Evolutionary conservation across 257 asterid genomes (phyloP), one percentile per base, ranked within the genome.

Genomic region (Nicotiana sylvestris): DNA sequence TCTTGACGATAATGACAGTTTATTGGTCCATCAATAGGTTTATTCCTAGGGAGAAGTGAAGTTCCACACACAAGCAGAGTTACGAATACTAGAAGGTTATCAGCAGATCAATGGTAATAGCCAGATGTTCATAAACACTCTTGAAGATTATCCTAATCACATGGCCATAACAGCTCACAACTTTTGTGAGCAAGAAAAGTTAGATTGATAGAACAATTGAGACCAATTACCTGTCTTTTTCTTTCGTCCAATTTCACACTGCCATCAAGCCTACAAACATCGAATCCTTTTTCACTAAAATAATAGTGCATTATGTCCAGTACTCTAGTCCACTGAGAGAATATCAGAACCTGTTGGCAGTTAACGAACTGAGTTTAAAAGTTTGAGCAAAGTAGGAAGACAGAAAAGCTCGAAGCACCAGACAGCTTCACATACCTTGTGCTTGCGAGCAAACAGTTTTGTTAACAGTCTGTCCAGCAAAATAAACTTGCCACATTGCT

Each of bases 311-410:
- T 96, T 81, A 96, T 90, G 90, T 96, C 97, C 92, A 96, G 84
- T 78, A 96, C 87, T 89, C 92, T 93, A 83, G 98, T 93, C 99
- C 99, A 96, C 80, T 96, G 99, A 74, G 99, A 94, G 91, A 96
- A 96, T 77, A 96, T 92, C 92, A 96, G 86, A 77, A 96, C 98
- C 99, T 96, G 89, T 76, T 39, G 84, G 65, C 74, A 69, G 76
- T 43, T 1, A 83, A 30, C 33, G 66, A 78, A 37, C 37, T 25
- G 39, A 57, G 74, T 25, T 27, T 76, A 76, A 76, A 13, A 7
- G 16, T 13, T 51, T 4, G 39, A 51, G 62, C 64, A 27, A 49
- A 27, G 43, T 13, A 35, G 27, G 76, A 64, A 82, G 58, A 77
- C 12, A 77, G 56, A 61, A 61, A 61, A 29, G 29, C 61, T 60